phyloP scores from a whole-genome alignment of 2,329 filamentous ascomycete genomes.

The Cercospora zeae-maydis region DNA sequence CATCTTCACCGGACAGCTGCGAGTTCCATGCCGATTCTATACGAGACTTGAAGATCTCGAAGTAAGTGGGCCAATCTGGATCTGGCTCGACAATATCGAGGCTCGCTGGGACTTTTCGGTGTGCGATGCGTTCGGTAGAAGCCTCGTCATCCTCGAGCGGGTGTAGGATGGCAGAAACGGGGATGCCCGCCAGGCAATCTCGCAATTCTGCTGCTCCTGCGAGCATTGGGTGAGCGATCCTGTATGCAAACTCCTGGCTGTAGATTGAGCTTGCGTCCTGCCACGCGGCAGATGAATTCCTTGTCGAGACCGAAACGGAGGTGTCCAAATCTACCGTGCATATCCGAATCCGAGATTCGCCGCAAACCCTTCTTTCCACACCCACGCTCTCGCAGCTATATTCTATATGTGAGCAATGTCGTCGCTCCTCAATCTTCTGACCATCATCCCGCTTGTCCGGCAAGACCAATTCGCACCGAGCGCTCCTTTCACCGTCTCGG shows the following conservation, averaged over 20 bases:
- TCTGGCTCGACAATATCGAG: constrained; percentile 39
- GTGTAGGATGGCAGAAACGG: not conserved
- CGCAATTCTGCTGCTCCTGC: not conserved
- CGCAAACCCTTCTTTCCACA: too few species aligned
- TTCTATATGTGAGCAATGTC: too few species aligned
- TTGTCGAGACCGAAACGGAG: not conserved
- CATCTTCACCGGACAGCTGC: not conserved
- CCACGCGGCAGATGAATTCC: not conserved
- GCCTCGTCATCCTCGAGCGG: not conserved
- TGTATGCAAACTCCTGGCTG: not conserved
- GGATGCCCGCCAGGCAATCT: not conserved
- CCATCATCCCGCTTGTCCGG: too few species aligned
- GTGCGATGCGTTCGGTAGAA: constrained; percentile 20
- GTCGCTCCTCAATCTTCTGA: too few species aligned
- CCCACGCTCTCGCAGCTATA: too few species aligned
- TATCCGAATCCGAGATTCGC: too few species aligned
- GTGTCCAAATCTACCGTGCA: not conserved
- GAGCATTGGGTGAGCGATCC: not conserved
- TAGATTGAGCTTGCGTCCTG: not conserved
- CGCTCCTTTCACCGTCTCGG: too few species aligned
- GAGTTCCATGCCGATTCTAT: constrained; percentile 40
- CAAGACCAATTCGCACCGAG: too few species aligned
- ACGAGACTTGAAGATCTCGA: constrained; percentile 33
- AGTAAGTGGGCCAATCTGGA: constrained; percentile 39
- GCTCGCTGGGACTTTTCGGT: constrained; percentile 16